Evolutionary conservation across 108 stramenopile species (phyloP), one percentile per base, ranked within the genome.

Genomic region (Nannochloropsis oceanica): DNA sequence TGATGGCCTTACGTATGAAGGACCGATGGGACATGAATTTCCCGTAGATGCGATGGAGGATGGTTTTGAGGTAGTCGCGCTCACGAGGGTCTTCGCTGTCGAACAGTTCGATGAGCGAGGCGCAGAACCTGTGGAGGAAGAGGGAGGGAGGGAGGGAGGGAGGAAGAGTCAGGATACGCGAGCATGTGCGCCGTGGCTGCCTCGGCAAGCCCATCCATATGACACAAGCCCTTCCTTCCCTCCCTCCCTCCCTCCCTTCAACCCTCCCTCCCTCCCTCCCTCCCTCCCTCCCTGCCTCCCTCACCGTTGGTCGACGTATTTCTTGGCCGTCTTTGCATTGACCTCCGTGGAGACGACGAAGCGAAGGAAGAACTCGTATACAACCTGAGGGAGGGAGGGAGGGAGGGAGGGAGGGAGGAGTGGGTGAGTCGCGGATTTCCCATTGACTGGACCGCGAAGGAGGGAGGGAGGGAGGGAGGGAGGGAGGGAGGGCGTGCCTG

Each of bases 11-110:
- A 22, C 97, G 95, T 86, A 99, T 98, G 88, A 96, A 98, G 25
- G 95, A 94, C 42, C 99, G 93, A 89, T 98, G 97, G 34, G 93
- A 93, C 99, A 99, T 99, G 89, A 99, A 97, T 85, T 99, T 99
- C 84, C 98, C 99, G 90, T 99, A 99, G 82, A 98, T 97, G 24
- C 98, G 94, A 85, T 98, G 98, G 43, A 99, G 93, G 50, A 99
- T 97, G 8, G 99, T 99, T 91, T 99, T 99, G 44, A 99, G 91
- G 87, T 99, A 99, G 88, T 99, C 99, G 42, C 99, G 93, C 86
- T 99, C 99, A 13, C 99, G 94, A 43, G 98, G 97, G 92, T 99
- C 99, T 89, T 99, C 97, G 42, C 80, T 93, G 92, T 99, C 99
- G 89, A 99, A 99, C 13, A 98, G 93, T 79, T 98, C 96, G 44